These are phyloP conservation scores for Tricholoma hemisulphureum DNA, from an alignment of 768 basidiomycete species.

Conservation along the genomic window DNA sequence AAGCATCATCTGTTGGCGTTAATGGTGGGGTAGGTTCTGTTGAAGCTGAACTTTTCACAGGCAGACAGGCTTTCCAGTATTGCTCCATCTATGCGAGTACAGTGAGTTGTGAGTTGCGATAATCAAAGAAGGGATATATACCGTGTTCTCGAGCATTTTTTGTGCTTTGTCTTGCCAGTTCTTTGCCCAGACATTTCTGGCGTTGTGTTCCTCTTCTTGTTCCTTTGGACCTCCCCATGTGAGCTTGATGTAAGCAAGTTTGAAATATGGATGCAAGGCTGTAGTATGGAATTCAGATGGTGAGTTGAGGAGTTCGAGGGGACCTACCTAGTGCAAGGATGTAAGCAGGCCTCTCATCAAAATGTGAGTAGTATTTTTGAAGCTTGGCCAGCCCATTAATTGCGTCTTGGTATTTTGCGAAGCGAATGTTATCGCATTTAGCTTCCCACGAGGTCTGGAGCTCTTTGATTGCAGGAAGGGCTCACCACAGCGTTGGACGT, in stretches of 20 bases:
- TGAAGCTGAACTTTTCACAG: too few relatives aligned
- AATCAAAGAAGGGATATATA: neutral
- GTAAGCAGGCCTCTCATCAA: neutral
- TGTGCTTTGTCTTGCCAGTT: neutral
- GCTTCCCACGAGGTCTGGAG: neutral
- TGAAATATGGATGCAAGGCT: too few relatives aligned
- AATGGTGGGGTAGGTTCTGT: neutral
- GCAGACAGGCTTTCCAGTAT: neutral
- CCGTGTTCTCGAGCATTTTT: neutral
- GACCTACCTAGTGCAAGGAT: neutral
- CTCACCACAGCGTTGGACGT: constrained; percentile 17
- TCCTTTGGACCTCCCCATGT: neutral
- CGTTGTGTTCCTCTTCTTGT: neutral
- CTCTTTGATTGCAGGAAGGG: constrained; percentile 22
- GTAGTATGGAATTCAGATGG: too few relatives aligned
- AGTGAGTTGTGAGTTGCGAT: too few relatives aligned
- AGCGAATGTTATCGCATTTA: neutral
- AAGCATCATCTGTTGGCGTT: neutral
- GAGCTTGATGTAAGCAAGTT: neutral
- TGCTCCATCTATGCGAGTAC: neutral
- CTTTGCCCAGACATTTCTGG: neutral
- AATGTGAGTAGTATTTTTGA: neutral
- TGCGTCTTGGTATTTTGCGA: neutral
- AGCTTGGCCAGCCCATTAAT: neutral
- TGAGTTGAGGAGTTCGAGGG: too few relatives aligned